A percentile compares a stretch with the other conserved stretches of the same genome.
phyloP scores from a whole-genome alignment of 225 moss, liverwort and hornwort species.

The Sphagnum contortum region DNA sequence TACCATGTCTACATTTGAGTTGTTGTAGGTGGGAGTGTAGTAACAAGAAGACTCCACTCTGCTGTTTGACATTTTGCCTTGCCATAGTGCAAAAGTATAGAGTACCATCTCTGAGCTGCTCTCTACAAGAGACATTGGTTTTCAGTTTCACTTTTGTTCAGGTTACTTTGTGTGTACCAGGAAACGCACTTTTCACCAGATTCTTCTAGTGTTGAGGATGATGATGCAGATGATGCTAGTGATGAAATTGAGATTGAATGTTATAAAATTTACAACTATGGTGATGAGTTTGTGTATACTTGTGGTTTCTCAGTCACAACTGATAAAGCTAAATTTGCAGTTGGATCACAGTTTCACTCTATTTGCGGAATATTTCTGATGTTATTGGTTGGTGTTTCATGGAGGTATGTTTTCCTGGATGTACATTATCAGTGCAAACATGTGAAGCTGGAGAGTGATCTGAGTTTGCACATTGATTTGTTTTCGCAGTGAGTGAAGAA shows the following conservation, averaged over 20 bases:
- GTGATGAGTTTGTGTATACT: background rate
- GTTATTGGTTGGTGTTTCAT: slow-evolving; percentile 64
- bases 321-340: slow-evolving; percentile 13
- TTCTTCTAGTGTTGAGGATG: slow-evolving; percentile 3
- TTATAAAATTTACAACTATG: background rate
- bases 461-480: too few species aligned
- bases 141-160: slow-evolving; percentile 5
- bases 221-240: slow-evolving; percentile 6
- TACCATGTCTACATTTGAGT: too few species aligned
- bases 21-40: too few species aligned
- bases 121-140: background rate
- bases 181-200: slow-evolving; percentile 25
- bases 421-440: too few species aligned
- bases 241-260: background rate
- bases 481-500: too few species aligned
- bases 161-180: slow-evolving; percentile 28
- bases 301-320: background rate
- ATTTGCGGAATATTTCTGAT: slow-evolving; percentile 22
- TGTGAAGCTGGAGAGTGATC: too few species aligned
- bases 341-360: slow-evolving; percentile 36
- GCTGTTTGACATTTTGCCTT: too few species aligned
- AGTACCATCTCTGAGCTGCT: background rate
- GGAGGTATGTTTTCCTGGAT: slow-evolving; percentile 15
- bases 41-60: too few species aligned
- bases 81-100: too few species aligned